A percentile compares a stretch with the other conserved stretches of the same genome.
These are phyloP conservation scores for Scedosporium dehoogii DNA, from an alignment of 2,329 filamentous ascomycete species.

Conservation along the genomic window DNA sequence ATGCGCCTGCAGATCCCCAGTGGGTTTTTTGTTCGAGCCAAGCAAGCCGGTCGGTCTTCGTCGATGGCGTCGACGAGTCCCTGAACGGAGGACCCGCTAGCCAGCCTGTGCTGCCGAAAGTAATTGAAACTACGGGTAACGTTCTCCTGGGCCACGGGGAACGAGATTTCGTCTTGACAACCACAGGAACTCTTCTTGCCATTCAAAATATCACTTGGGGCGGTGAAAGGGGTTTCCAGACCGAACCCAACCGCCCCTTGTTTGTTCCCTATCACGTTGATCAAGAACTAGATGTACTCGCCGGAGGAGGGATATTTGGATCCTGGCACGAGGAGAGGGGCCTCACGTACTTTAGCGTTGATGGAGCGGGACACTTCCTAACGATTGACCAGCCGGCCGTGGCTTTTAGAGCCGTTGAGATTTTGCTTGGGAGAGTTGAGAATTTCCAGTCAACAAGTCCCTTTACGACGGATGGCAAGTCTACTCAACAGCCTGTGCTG, in stretches of 20 bases:
- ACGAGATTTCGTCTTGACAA: constrained; percentile 55
- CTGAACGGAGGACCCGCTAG: constrained; percentile 32
- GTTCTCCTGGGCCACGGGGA: constrained; percentile 21
- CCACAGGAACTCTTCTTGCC: constrained; percentile 59
- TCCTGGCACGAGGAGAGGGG: constrained; percentile 64
- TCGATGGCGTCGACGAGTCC: constrained; percentile 34
- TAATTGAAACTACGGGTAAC: constrained; percentile 40
- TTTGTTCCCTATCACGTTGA: constrained; percentile 52
- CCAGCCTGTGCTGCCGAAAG: constrained; percentile 51
- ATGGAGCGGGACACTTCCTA: constrained; percentile 56
- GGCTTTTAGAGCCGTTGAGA: constrained; percentile 64
- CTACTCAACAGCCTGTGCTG: neutral
- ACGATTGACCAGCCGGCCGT: constrained; percentile 60
- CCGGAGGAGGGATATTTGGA: constrained; percentile 59
- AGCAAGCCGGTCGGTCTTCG: constrained; percentile 36
- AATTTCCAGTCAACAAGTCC: constrained; percentile 33
- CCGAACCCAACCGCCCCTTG: constrained; percentile 48
- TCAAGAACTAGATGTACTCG: constrained; percentile 32
- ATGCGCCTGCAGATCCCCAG: constrained; percentile 39
- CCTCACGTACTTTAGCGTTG: constrained; percentile 59
- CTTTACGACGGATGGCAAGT: constrained; percentile 19
- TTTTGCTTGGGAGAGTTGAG: constrained; percentile 60
- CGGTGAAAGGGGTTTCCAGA: constrained; percentile 59
- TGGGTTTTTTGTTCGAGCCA: constrained; percentile 37
- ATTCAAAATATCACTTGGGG: constrained; percentile 80